A percentile compares a stretch with the other conserved stretches of the same genome.
phyloP scores from a whole-genome alignment of 192 early-diverging fungal genomes.

The Dispira parvispora region DNA sequence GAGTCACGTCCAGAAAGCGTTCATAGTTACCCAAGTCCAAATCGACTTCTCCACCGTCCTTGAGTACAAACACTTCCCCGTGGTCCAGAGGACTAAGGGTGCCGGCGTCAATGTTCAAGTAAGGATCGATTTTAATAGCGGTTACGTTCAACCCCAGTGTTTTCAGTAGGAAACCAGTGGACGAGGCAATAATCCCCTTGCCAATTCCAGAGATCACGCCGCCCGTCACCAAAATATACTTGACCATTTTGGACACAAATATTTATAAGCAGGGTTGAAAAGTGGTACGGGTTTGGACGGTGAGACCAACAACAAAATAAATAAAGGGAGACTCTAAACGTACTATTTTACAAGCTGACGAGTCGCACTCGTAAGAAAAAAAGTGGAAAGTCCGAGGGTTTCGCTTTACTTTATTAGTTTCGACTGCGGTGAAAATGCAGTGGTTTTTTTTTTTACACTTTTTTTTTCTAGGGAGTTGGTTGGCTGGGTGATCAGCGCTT shows the following conservation, averaged over 20 bases:
- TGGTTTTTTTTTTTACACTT: no score
- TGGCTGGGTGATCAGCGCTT: no score
- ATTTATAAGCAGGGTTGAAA: no score
- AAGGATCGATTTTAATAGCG: constrained; percentile 99
- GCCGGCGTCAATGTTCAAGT: constrained; percentile 98
- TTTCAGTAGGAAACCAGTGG: constrained; percentile 87
- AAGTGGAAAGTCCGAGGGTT: no score
- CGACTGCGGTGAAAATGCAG: no score
- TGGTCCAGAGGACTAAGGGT: constrained; percentile 94
- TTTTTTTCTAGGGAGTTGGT: no score
- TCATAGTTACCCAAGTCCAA: constrained; percentile 99
- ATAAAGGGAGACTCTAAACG: not conserved
- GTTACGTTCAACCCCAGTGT: constrained; percentile 83
- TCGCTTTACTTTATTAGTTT: no score
- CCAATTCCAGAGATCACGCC: constrained; percentile 99
- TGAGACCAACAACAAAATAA: not conserved
- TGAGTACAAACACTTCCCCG: constrained; percentile 96
- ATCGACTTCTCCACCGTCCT: constrained; percentile 98
- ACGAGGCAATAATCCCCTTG: constrained; percentile 98
- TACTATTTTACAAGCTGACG: no score
- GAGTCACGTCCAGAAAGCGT: constrained; percentile 84
- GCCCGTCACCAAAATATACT: constrained; percentile 95
- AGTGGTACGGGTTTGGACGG: no score
- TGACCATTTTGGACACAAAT: constrained; percentile 30
- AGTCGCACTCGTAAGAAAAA: no score